Evolutionary conservation across 1,139 yeast genomes (phyloP).

Genomic region (Yamadazyma membranifaciens): DNA sequence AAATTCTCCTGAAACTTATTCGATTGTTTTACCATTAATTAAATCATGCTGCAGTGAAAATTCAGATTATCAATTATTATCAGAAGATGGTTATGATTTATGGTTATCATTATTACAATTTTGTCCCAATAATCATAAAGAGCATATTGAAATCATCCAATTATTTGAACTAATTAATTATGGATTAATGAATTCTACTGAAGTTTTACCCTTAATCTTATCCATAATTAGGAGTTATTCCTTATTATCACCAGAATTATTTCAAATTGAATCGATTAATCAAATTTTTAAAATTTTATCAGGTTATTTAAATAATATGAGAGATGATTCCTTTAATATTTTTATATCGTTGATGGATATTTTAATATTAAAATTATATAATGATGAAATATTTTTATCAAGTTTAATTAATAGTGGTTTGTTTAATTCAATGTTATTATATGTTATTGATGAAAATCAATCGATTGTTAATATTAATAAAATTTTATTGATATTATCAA

Average conservation of each 20-base stretch:
- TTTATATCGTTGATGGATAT: constrained; percentile 62
- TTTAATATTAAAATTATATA: constrained; percentile 33
- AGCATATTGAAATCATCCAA: constrained; percentile 19
- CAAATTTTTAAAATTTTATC: constrained; percentile 54
- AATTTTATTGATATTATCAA: constrained; percentile 51
- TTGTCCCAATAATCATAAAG: constrained; percentile 27
- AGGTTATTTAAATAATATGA: constrained; percentile 56
- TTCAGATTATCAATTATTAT: constrained; percentile 57
- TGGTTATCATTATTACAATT: constrained; percentile 75
- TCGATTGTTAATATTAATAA: constrained; percentile 50
- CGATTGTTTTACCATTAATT: constrained; percentile 66
- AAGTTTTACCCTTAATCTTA: constrained; percentile 66
- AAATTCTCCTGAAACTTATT: constrained; percentile 58
- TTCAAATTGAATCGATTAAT: constrained; percentile 28
- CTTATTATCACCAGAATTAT: constrained; percentile 54
- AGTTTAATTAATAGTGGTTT: constrained; percentile 46
- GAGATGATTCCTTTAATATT: constrained; percentile 67
- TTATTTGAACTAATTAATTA: constrained; percentile 50
- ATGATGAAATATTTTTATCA: constrained; percentile 27
- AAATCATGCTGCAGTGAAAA: constrained; percentile 58
- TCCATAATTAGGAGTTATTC: constrained; percentile 73
- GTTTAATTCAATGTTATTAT: constrained; percentile 44
- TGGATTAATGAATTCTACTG: constrained; percentile 66
- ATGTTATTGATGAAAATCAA: constrained; percentile 48
- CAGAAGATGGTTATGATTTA: constrained; percentile 86